phyloP scores from a whole-genome alignment of 73 alveolate species.

The Paramecium bursaria region DNA sequence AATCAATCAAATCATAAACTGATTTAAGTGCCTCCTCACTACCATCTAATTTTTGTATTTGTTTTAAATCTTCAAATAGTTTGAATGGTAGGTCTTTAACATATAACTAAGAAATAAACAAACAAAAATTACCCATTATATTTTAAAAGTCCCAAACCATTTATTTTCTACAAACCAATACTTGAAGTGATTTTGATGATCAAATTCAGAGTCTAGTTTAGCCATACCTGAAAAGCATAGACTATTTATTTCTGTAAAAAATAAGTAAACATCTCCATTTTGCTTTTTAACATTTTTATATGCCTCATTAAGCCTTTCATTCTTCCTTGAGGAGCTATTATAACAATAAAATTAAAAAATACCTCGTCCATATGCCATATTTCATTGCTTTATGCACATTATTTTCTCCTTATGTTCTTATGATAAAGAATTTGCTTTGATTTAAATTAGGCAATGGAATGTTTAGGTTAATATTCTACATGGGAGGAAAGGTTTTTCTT shows the following conservation, averaged over 20 bases:
- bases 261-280: conserved; percentile 10
- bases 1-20: conserved; percentile 39
- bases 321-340: conserved; percentile 36
- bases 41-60: conserved; percentile 30
- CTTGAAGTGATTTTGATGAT: conserved; percentile 25
- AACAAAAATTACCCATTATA: conserved; percentile 29
- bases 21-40: conserved; percentile 52
- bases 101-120: neutral
- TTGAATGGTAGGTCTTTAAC: conserved; percentile 37
- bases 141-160: conserved; percentile 45
- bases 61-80: conserved; percentile 19
- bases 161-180: conserved; percentile 52
- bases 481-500: neutral
- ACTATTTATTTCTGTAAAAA: conserved; percentile 29
- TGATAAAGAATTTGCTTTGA: conserved; percentile 21
- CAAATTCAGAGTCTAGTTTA: neutral
- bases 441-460: conserved; percentile 15
- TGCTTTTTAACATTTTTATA: neutral
- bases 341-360: neutral
- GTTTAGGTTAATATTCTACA: conserved; percentile 1
- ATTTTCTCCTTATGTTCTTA: conserved; percentile 53
- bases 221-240: conserved; percentile 49
- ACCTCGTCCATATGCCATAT: conserved; percentile 58
- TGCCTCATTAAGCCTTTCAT: conserved; percentile 32
- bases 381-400: conserved; percentile 58